Evolutionary conservation across 2,329 filamentous ascomycete species (phyloP).

Genomic region (Pseudophaeomoniella oleicola): DNA sequence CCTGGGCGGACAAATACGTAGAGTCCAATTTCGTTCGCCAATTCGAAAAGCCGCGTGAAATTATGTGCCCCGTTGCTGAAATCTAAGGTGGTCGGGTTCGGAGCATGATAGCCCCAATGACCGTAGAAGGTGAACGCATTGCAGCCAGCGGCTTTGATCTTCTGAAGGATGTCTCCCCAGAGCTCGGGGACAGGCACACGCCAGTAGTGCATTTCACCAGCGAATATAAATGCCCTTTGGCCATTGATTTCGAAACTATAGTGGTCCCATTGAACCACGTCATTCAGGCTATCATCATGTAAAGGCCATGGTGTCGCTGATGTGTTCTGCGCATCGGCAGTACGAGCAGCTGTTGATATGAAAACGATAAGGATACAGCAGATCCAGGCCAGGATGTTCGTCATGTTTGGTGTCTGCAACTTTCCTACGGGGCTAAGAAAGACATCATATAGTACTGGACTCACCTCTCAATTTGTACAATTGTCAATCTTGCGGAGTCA

Average conservation of each 20-base stretch:
- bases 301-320: constrained; percentile 26
- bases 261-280: constrained; percentile 38
- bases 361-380: not conserved
- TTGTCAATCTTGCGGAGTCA: too few species aligned
- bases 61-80: constrained; percentile 39
- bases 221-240: constrained; percentile 36
- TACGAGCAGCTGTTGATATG: not conserved
- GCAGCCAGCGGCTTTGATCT: constrained; percentile 37
- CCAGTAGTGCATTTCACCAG: constrained; percentile 41
- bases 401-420: too few species aligned
- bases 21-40: constrained; percentile 39
- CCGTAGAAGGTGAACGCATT: constrained; percentile 33
- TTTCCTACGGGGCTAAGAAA: too few species aligned
- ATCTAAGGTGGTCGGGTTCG: constrained; percentile 30
- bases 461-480: too few species aligned
- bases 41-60: constrained; percentile 35
- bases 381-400: not conserved
- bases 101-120: constrained; percentile 34
- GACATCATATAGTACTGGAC: too few species aligned
- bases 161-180: constrained; percentile 36
- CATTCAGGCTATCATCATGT: constrained; percentile 32
- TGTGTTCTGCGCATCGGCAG: not conserved
- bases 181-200: constrained; percentile 34
- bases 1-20: constrained; percentile 44
- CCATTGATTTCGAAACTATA: constrained; percentile 38